Evolutionary conservation across 257 asterid species (phyloP), one percentile per base, ranked within the genome.

Genomic region (Jacaranda copaia): DNA sequence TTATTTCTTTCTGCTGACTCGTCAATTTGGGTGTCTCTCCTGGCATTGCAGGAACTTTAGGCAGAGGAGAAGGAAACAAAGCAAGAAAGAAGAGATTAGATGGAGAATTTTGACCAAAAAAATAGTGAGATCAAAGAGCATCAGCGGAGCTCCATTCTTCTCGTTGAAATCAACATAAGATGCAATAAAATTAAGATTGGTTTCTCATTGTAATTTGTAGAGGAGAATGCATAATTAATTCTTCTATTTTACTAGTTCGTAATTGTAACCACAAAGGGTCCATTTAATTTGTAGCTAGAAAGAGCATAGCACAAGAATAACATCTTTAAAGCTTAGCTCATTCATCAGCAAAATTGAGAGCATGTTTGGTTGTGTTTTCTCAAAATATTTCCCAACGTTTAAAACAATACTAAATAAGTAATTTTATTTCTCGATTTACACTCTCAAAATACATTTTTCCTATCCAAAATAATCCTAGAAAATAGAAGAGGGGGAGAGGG

Each of bases 51-150:
- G 93, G 82, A 92, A 83, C 20, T 86, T 89, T 60, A 88, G 88
- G 88, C 88, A 81, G 83, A 86, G 80, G 84, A 86, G 89, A 39
- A 86, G 81, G 84, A 81, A 70, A 45, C 89, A 88, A 19, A 85
- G 77, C 86, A 92, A 84, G 94, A 92, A 92, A 80, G 97, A 91
- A 20, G 92, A 87, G 11, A 81, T 77, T 13, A 92, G 89, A 79
- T 92, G 97, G 98, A 89, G 92, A 76, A 88, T 86, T 75, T 80
- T 94, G 87, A 94, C 92, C 79, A 86, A 87, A 76, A 94, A 86
- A 78, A 89, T 94, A 38, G 89, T 92, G 87, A 92, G 98, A 76
- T 90, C 98, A 70, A 94, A 83, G 83, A 92, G 96, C 79, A 88
- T 94, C 72, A 79, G 85, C 15, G 98, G 98, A 74, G 96, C 88